Base-by-base conservation (phyloP, 1,284 basidiomycete genomes). In the Volvariella surrecta region DNA sequence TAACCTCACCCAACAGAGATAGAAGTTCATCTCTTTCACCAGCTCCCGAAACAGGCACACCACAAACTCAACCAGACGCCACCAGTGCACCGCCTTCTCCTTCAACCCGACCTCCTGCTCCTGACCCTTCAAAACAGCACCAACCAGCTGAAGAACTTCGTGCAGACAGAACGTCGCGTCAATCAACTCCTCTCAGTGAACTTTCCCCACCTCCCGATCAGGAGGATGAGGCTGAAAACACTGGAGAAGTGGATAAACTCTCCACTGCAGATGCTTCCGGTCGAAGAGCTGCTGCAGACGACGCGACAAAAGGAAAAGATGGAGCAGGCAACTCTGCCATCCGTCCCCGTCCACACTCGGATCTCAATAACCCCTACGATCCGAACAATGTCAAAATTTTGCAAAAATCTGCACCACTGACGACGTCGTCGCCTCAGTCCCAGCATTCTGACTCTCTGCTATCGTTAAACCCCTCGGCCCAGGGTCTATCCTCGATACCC, bases 171-270 rank as follows among this genome's bases (percentile, higher is more conserved):
- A 45, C 58, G 37, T 78, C 75, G 40, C 62, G 73, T 22, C 66
- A 68, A 47, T 75, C 76, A 30, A 81, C 82, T 0, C 81, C 81
- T 2, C 72, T 84, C 55, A 82, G 78, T 50, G 81, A 83, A 49
- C 73, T 83, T 24, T 81, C 81, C 3, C 75, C 78, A 4, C 70
- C 76, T 0, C 71, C 74, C 39, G 76, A 77, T 54, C 61, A 64
- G 22, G 59, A 66, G 44, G 69, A 74, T 39, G 54, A 56, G 24
- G 56, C 53, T 31, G 43, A 45, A 31, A 56, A 56, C 24, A 40
- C 42, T 3, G 48, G 42, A 21, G 40, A 34, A 50, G 20, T 56
- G 60, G 42, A 52, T 55, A 45, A 58, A 60, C 6, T 15, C 6
- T 6, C 34, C 34, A 8, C 6, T 19, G 18, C 7, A 15, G 34